Base-by-base conservation (phyloP, 176 grass and related monocot genomes). In the Juncus effusus region DNA sequence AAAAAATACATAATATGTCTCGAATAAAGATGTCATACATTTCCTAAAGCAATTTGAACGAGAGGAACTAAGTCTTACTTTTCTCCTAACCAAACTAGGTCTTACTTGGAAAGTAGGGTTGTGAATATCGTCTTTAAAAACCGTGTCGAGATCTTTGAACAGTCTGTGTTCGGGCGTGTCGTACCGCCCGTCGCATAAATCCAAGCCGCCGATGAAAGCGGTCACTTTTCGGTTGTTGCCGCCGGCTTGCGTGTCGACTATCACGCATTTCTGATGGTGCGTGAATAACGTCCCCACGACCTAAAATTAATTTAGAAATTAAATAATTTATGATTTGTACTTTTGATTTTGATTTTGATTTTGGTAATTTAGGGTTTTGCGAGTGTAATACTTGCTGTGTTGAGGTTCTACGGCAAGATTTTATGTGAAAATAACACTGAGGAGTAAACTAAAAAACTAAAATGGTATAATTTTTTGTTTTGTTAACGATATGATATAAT, bases 201-300 rank as follows among this genome's bases (percentile, higher is more conserved):
- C 93, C 16, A 97, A 72, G 54, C 93, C 93, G 51, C 93, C 93
- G 77, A 97, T 89, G 69, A 97, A 97, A 68, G 85, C 82, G 50
- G 93, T 89, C 79, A 97, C 79, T 75, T 97, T 97, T 13, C 93
- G 67, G 62, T 97, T 89, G 77, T 97, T 97, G 57, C 88, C 88
- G 10, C 74, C 36, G 3, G 82, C 88, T 76, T 86, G 88, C 4
- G 88, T 89, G 61, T 92, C 93, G n/a, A 92, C 74, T 73, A 97
- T 75, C n/a, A 97, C 88, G 79, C 93, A 97, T 77, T 97, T 97
- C 41, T 97, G 88, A 75, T 97, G 93, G 47, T 97, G 93, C 15
- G 88, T 97, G 64, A 92, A 97, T 39, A 97, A 79, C 79, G 85
- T 97, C 44, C 93, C 85, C 11, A 97, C 88, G 37, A 97, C 93